Base-by-base conservation (phyloP, 2,329 filamentous ascomycete species). In the Fusarium equiseti region DNA sequence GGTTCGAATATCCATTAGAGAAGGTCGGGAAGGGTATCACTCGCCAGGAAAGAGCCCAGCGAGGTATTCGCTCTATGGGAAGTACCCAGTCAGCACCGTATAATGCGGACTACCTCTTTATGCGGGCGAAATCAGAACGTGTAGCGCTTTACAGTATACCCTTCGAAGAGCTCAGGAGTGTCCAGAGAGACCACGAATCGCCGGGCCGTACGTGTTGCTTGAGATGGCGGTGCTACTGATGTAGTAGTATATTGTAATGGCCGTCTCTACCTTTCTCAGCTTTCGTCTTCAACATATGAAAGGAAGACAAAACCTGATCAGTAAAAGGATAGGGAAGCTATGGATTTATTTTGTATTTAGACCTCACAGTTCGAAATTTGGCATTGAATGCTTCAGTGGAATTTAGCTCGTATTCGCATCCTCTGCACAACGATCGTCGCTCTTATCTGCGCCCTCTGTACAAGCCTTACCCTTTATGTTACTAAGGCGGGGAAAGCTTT, bases 181-280 rank as follows among this genome's bases (percentile, higher is more conserved):
- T 60, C 56, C 56, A 22, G 43, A 46, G 18, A 38, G 27, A 11
- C 40, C 62, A 40, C 52, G 50, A 20, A 48, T 38, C 5, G 16
- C 48, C 50, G 62, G 9, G 56, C 56, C 8, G 32, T 50, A 24
- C 35, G 44, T 6, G 55, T 59, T 15, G 49, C 49, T 20, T 53
- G 9, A 54, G 15, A 31, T 20, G 6, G 11, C n/a, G 38, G n/a
- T n/a, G 11, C 18, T 42, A 20, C 7, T 8, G 7, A 6, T 20
- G 12, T n/a, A 12, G 12, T 4, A 9, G 18, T 20, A 12, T 42
- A 12, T 7, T 20, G 6, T 18, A 42, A 8, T 20, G 10, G 38
- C n/a, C 12, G 18, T 20, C 11, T 11, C 20, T 20, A 20, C 20
- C 3, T 20, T 20, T 20, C 20, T 20, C 20, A 20, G 20, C 20